Evolutionary conservation across 1,284 basidiomycete species (phyloP), one percentile per base, ranked within the genome.

Genomic region (Rhodotorula sp.): DNA sequence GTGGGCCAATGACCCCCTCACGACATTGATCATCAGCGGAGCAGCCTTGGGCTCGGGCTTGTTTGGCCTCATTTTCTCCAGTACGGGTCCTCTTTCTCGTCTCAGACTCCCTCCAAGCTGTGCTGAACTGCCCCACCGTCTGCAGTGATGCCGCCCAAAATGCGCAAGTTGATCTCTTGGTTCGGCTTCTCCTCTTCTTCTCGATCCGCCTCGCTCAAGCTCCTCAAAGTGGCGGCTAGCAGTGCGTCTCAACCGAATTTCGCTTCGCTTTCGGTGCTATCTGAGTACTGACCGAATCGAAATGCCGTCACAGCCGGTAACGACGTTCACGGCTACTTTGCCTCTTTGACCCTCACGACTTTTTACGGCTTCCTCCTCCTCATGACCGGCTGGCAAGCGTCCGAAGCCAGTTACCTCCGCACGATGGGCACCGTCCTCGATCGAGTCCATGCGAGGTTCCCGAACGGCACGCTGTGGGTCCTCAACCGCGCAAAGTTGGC

Each of bases 351-450:
- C 0, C 66, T 78, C 3, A 19, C 74, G n/a, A 77, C 73, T 12
- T 78, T 68, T 31, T 78, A 78, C 58, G 54, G 69, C 23, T 60
- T 76, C 48, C 67, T 78, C 57, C 74, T 78, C 21, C 68, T 77
- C 31, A 74, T 75, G 71, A 67, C 66, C 56, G 77, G 77, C 10
- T 78, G 76, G 76, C 77, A 77, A 55, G 67, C 69, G 5, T 64
- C 76, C n/a, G 68, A 77, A n/a, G 23, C 50, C 23, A 61, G 72
- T 43, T 64, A 77, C 19, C 60, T 77, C 60, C 43, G 60, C 23
- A 63, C 74, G 18, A 69, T 67, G 50, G 15, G 50, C 18, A 54
- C 47, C 26, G 62, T 75, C 18, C 63, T 76, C 5, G 50, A 64
- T 15, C 71, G 76, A 8, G 76, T 74, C 7, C 5, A 64, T 15